Percentiles rank a stretch among this genome's conserved stretches.
phyloP scores from a whole-genome alignment of 345 rosid genomes.

The Abelmoschus esculentus region DNA sequence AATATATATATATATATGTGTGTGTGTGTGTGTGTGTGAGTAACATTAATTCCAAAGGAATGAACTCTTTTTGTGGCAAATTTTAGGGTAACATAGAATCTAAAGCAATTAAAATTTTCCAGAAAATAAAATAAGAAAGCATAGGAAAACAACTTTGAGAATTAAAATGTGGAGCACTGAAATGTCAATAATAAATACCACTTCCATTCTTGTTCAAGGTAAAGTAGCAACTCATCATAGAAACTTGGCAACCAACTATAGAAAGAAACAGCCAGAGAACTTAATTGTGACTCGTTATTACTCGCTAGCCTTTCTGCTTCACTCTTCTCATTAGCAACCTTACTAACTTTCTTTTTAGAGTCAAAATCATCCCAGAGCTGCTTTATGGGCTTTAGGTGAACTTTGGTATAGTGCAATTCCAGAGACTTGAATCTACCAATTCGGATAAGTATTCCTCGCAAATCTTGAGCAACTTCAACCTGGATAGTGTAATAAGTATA shows the following conservation, averaged over 20 bases:
- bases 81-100: neutral
- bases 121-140: constrained; percentile 6
- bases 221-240: constrained; percentile 87
- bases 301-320: constrained; percentile 51
- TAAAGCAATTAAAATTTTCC: neutral
- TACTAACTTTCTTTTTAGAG: constrained; percentile 47
- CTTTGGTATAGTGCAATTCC: constrained; percentile 80
- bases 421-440: constrained; percentile 93
- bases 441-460: constrained; percentile 84
- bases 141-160: neutral
- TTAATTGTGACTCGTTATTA: constrained; percentile 37
- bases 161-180: constrained; percentile 4
- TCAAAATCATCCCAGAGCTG: constrained; percentile 96
- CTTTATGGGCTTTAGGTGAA: constrained; percentile 73
- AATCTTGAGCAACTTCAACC: constrained; percentile 92
- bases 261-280: constrained; percentile 39
- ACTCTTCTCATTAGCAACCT: constrained; percentile 48
- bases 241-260: constrained; percentile 91
- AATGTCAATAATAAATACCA: constrained; percentile 42
- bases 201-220: constrained; percentile 98
- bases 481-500: constrained; percentile 20
- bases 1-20: too few species aligned
- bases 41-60: neutral
- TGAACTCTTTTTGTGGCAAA: neutral
- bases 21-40: too few species aligned